Evolutionary conservation across 2,329 filamentous ascomycete genomes (phyloP), one percentile per base, ranked within the genome.

Genomic region (Penicillium nordicum): DNA sequence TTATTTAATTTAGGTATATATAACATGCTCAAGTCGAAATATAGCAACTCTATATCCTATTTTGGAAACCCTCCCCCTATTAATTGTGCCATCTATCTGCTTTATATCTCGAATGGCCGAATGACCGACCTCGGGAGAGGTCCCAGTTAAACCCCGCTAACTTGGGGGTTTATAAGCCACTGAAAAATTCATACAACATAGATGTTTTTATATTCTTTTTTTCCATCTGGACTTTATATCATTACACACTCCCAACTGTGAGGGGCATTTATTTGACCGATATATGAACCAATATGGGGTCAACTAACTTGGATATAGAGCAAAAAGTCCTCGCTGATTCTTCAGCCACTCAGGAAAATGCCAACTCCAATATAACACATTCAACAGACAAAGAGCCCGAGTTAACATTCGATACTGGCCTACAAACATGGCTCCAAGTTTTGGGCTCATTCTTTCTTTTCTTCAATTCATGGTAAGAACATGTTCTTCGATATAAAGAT

Each of bases 391-490:
- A 68, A 47, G 60, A 66, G 37, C 37, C 61, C 8, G 69, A 72
- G 51, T 61, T 61, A 5, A 66, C 53, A 1, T 74, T 66, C 36
- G 72, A 75, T 58, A 69, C 67, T 5, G 78, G 78, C 4, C 27
- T 74, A 14, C 58, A 58, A 16, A 70, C 77, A 50, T 81, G 79
- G 78, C 65, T 75, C 29, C 78, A 80, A 62, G 78, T 79, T 7
- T 37, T 76, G 10, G 76, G 76, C 1, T 74, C 77, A 1, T 79
- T 76, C 55, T 74, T 79, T 46, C 61, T 78, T 7, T 78, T 79
- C 58, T 79, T 80, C 59, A 79, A 80, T 59, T 79, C 77, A 63
- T 81, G 78, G 78, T 78, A 74, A 65, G 69, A 11, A 14, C 61
- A 16, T 25, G 18, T 53, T 12, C 29, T 10, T 37, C 6, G 3